A percentile compares a stretch with the other conserved stretches of the same genome.
These are phyloP conservation scores for Paradendryphiella salina DNA, from an alignment of 2,329 filamentous ascomycete species.

Conservation along the genomic window DNA sequence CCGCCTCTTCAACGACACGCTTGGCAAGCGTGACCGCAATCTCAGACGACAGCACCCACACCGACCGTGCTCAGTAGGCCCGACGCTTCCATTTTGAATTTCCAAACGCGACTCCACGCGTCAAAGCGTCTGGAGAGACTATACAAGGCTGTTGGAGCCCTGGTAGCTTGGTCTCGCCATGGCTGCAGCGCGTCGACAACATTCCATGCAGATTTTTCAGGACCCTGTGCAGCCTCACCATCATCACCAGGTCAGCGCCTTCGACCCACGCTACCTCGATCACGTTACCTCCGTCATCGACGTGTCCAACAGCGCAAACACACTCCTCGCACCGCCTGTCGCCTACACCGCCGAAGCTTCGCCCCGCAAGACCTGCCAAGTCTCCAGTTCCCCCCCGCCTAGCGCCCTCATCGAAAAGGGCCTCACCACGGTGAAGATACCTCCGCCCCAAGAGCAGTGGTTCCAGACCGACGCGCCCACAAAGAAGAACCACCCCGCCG, in stretches of 20 bases:
- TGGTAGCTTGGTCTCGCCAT: constrained; percentile 44
- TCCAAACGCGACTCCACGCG: constrained; percentile 48
- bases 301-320: constrained; percentile 61
- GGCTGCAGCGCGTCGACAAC: constrained; percentile 61
- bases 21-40: constrained; percentile 43
- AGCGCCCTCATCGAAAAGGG: constrained; percentile 63
- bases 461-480: constrained; percentile 68
- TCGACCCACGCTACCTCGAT: constrained; percentile 58
- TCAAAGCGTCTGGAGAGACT: constrained; percentile 40
- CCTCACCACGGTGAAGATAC: constrained; percentile 69
- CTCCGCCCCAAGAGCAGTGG: constrained; percentile 61
- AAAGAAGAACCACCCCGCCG: constrained; percentile 62
- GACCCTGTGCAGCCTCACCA: constrained; percentile 53
- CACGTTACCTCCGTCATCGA: constrained; percentile 50
- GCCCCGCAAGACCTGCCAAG: constrained; percentile 66
- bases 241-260: constrained; percentile 50
- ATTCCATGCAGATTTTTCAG: constrained; percentile 62
- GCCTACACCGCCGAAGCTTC: constrained; percentile 61
- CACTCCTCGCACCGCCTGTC: constrained; percentile 66
- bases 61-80: constrained; percentile 33
- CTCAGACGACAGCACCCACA: constrained; percentile 29
- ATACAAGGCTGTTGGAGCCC: constrained; percentile 37
- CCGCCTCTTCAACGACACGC: constrained; percentile 15
- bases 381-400: constrained; percentile 62
- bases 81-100: constrained; percentile 28